Evolutionary conservation across 1,284 basidiomycete species (phyloP).

Genomic region (Cryptococcus neoformans): DNA sequence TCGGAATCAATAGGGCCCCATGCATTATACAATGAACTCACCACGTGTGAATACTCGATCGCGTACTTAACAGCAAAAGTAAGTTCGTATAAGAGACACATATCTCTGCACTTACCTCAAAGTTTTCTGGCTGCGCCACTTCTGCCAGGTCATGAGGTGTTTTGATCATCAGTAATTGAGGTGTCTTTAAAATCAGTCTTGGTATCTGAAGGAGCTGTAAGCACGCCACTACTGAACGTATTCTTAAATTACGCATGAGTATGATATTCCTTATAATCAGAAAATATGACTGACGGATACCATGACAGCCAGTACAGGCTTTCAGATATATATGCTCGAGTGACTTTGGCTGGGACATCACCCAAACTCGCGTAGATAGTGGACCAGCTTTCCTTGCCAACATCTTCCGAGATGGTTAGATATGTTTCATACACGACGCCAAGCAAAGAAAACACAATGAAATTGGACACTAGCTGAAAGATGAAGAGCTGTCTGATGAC

Average conservation of each 20-base stretch:
- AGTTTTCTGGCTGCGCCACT: slow-evolving; percentile 16
- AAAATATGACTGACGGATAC: slow-evolving; percentile 29
- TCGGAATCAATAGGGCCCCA: too few relatives aligned
- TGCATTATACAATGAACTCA: slow-evolving; percentile 11
- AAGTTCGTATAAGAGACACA: not conserved
- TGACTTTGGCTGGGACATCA: slow-evolving; percentile 29
- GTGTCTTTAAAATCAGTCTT: slow-evolving; percentile 12
- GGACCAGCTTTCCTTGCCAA: slow-evolving; percentile 17
- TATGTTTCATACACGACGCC: slow-evolving; percentile 33
- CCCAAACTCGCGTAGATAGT: slow-evolving; percentile 24
- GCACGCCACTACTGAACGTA: slow-evolving; percentile 24
- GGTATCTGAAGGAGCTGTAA: slow-evolving; percentile 32
- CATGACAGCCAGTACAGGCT: slow-evolving; percentile 39
- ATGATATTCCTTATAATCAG: not conserved
- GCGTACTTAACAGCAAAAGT: slow-evolving; percentile 10
- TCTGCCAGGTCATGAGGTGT: slow-evolving; percentile 16
- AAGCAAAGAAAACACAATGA: slow-evolving; percentile 34
- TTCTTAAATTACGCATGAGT: slow-evolving; percentile 8
- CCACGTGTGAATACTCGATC: slow-evolving; percentile 34
- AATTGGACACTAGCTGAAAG: slow-evolving; percentile 34
- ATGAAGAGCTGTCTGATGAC: slow-evolving; percentile 32
- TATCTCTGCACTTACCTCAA: slow-evolving; percentile 21
- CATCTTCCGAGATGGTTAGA: slow-evolving; percentile 21
- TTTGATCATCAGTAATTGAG: slow-evolving; percentile 12
- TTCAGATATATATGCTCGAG: slow-evolving; percentile 36